phyloP scores from a whole-genome alignment of 208 protist species.

The Trypanosoma mega region DNA sequence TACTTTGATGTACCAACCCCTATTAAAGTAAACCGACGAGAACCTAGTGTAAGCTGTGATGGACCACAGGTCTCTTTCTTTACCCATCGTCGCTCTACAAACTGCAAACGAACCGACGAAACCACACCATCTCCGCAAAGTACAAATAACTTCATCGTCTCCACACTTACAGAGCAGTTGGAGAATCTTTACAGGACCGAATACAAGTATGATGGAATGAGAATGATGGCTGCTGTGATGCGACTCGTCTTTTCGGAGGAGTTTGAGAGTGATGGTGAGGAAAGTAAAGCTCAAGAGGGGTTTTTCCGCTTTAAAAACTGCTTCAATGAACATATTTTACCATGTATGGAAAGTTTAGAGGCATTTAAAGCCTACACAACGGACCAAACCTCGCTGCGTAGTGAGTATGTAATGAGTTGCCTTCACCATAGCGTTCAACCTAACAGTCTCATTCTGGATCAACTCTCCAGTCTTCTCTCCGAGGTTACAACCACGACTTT shows the following conservation, averaged over 20 bases:
- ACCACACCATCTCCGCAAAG: too few relatives aligned
- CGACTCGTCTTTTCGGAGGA: conserved; percentile 57
- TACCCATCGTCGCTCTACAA: too few relatives aligned
- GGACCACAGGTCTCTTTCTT: too few relatives aligned
- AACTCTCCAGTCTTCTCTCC: conserved; percentile 14
- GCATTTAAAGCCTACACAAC: conserved; percentile 18
- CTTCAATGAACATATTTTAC: conserved; percentile 26
- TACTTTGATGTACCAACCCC: too few relatives aligned
- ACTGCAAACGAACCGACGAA: too few relatives aligned
- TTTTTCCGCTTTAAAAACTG: conserved; percentile 41
- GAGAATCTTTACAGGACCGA: conserved; percentile 46
- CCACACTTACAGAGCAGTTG: conserved; percentile 24
- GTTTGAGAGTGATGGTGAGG: conserved; percentile 29
- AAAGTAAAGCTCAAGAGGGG: conserved; percentile 8
- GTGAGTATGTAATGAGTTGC: conserved; percentile 63
- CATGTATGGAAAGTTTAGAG: conserved; percentile 37
- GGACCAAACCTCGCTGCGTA: conserved; percentile 43
- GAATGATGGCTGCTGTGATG: conserved; percentile 47
- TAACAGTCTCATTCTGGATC: conserved; percentile 33
- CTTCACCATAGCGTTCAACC: conserved; percentile 40
- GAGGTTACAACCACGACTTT: conserved; percentile 26
- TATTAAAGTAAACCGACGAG: too few relatives aligned
- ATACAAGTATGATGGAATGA: conserved; percentile 48
- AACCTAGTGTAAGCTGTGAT: too few relatives aligned
- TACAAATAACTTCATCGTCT: neutral